Percentiles rank a stretch among this genome's conserved stretches.
Conservation (phyloP, 768 basidiomycete species). For the Aureoboletus auriporus region DNA sequence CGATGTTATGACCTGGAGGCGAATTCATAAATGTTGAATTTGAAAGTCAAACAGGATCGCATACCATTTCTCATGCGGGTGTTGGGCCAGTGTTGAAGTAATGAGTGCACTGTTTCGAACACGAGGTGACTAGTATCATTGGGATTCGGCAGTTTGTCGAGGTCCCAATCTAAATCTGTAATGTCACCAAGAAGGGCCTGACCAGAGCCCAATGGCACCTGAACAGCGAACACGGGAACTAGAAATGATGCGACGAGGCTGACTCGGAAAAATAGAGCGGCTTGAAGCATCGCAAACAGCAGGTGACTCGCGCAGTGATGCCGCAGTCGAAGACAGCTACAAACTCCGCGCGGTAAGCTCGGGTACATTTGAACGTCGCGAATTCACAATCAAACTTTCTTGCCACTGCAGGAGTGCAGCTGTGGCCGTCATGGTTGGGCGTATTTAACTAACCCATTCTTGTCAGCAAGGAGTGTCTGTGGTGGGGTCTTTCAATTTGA, state of each 20-base stretch:
- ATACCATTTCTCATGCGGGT: slow-evolving; percentile 43
- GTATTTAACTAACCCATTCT: no score
- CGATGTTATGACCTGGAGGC: slow-evolving; percentile 21
- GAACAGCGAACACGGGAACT: background rate
- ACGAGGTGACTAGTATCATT: slow-evolving; percentile 28
- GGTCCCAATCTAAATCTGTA: slow-evolving; percentile 21
- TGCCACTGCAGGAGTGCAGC: no score
- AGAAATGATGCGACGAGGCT: background rate
- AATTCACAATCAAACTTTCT: no score
- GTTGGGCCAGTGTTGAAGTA: slow-evolving; percentile 43
- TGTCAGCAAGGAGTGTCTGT: no score
- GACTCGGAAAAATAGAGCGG: background rate
- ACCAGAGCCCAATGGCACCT: slow-evolving; percentile 7
- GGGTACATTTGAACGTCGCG: no score
- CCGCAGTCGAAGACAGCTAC: no score
- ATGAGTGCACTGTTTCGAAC: slow-evolving; percentile 21
- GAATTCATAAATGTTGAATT: slow-evolving; percentile 8
- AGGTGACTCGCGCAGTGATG: no score
- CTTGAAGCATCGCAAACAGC: no score
- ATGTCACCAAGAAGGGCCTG: background rate
- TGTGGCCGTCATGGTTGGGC: no score
- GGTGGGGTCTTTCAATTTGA: no score
- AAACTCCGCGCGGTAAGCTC: no score
- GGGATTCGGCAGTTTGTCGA: slow-evolving; percentile 18
- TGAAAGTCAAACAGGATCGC: background rate